Conservation (phyloP, 1,284 basidiomycete genomes). For the Gomphus bonarii region DNA sequence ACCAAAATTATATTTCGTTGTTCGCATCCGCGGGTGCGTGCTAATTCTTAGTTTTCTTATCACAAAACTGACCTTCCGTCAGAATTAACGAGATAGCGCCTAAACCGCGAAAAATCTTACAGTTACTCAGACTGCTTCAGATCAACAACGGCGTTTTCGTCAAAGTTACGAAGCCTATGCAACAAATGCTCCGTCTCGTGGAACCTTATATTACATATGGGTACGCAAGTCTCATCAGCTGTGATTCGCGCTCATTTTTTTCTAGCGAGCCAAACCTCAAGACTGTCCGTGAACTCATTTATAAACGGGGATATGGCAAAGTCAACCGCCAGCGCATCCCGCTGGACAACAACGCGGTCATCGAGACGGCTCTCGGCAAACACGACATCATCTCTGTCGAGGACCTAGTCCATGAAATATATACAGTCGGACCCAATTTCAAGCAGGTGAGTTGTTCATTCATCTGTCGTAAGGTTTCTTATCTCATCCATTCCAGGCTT, state of each 20-base stretch:
- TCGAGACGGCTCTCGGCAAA: constrained; percentile 89
- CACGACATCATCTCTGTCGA: constrained; percentile 96
- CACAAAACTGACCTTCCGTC: background rate
- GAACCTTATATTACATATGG: constrained; percentile 97
- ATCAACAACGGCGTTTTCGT: constrained; percentile 99
- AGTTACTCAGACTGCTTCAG: constrained; percentile 95
- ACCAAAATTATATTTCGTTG: constrained; percentile 96
- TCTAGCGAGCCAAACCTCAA: constrained; percentile 89
- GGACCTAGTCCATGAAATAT: constrained; percentile 97
- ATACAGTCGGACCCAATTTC: constrained; percentile 95
- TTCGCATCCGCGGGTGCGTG: constrained; percentile 89
- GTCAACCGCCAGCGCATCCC: constrained; percentile 97
- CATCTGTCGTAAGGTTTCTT: background rate
- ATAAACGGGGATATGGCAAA: constrained; percentile 99
- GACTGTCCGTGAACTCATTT: constrained; percentile 94
- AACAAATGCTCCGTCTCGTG: constrained; percentile 96
- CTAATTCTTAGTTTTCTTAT: background rate
- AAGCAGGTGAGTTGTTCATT: constrained; percentile 61
- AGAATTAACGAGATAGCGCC: constrained; percentile 99
- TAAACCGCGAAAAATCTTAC: constrained; percentile 98
- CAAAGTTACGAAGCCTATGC: constrained; percentile 93
- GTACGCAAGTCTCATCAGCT: constrained; percentile 32
- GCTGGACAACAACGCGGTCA: constrained; percentile 88
- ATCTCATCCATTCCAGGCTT: constrained; percentile 37
- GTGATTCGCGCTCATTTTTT: background rate